These are phyloP conservation scores for Penicillium fuscoglaucum DNA, from an alignment of 2,329 filamentous ascomycete species.

Conservation along the genomic window DNA sequence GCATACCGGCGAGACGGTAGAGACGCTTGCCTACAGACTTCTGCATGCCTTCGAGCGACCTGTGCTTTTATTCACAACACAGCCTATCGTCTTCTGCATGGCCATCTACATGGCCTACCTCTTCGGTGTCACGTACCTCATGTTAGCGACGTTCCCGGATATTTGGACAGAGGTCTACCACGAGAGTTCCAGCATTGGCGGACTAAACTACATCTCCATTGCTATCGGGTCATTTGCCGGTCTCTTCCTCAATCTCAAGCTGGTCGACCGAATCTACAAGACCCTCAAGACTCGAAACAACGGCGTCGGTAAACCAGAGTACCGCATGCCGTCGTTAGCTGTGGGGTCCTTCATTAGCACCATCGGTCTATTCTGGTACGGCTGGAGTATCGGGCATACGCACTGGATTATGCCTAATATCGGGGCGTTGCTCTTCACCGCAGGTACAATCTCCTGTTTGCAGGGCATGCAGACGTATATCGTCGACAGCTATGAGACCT, in stretches of 20 bases:
- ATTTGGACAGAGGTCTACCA: neutral
- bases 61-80: slow-evolving; percentile 53
- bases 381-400: neutral
- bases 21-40: slow-evolving; percentile 20
- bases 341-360: neutral
- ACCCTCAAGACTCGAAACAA: neutral
- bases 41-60: slow-evolving; percentile 43
- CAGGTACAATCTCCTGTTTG: slow-evolving; percentile 41
- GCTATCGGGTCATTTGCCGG: neutral
- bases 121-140: neutral
- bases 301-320: neutral
- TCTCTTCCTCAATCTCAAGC: neutral
- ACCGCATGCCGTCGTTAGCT: neutral
- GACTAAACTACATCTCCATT: neutral
- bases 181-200: neutral
- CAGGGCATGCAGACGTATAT: slow-evolving; percentile 42
- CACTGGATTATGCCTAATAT: slow-evolving; percentile 50
- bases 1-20: slow-evolving; percentile 33
- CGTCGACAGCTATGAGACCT: slow-evolving; percentile 33
- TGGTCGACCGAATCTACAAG: neutral
- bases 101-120: slow-evolving; percentile 53
- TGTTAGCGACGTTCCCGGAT: neutral
- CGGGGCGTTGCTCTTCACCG: slow-evolving; percentile 49
- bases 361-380: slow-evolving; percentile 52
- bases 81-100: slow-evolving; percentile 59